These are phyloP conservation scores for Hypocrella siamensis DNA, from an alignment of 2,329 filamentous ascomycete species.

Conservation along the genomic window DNA sequence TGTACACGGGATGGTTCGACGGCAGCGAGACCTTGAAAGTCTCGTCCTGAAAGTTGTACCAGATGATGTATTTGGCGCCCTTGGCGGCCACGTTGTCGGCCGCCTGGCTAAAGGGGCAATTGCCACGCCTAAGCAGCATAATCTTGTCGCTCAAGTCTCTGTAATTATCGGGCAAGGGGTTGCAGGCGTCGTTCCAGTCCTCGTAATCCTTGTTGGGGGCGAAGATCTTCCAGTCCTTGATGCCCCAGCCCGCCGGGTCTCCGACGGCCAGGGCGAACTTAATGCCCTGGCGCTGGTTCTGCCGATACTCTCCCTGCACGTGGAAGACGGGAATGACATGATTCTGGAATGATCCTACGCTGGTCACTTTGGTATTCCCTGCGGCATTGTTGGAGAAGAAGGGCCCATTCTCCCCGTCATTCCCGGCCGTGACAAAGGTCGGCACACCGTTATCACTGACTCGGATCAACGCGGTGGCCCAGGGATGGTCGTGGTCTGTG, in stretches of 20 bases:
- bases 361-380: slow-evolving; percentile 23
- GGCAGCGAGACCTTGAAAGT: slow-evolving; percentile 12
- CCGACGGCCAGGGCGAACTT: not conserved
- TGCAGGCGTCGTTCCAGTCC: slow-evolving; percentile 14
- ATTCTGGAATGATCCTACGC: slow-evolving; percentile 28
- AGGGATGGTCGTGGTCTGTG: slow-evolving; percentile 14
- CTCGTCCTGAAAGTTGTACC: slow-evolving; percentile 37
- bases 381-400: slow-evolving; percentile 23
- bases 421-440: slow-evolving; percentile 25
- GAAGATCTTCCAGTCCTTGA: slow-evolving; percentile 12
- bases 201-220: slow-evolving; percentile 17
- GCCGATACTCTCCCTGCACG: slow-evolving; percentile 18
- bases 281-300: slow-evolving; percentile 8
- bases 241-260: slow-evolving; percentile 4
- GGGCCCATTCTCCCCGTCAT: slow-evolving; percentile 24
- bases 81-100: slow-evolving; percentile 8
- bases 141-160: slow-evolving; percentile 36
- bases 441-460: slow-evolving; percentile 26
- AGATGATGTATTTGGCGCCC: slow-evolving; percentile 43
- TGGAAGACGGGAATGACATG: slow-evolving; percentile 20
- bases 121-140: slow-evolving; percentile 32
- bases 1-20: slow-evolving; percentile 7
- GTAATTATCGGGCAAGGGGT: slow-evolving; percentile 24
- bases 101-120: not conserved
- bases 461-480: slow-evolving; percentile 21